Evolutionary conservation across 768 basidiomycete species (phyloP), one percentile per base, ranked within the genome.

Genomic region (Neoboletus magnificus): DNA sequence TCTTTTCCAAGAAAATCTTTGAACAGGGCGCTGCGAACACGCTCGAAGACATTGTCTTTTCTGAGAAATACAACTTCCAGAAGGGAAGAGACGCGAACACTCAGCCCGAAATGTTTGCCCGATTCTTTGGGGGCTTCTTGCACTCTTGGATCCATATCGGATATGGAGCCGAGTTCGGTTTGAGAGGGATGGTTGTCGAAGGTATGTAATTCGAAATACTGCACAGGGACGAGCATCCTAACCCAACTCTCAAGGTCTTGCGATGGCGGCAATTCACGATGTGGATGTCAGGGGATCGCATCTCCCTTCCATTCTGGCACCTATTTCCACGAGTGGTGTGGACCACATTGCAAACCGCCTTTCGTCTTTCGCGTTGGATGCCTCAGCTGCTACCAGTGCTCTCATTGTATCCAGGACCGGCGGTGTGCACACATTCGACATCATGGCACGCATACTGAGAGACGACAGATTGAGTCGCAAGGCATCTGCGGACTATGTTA

Each of bases 121-220:
- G 83, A 18, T 74, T 83, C 52, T 29, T 56, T 15, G 69, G 75
- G 0, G 82, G 78, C 0, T 59, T 88, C 22, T 5, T 87, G 2
- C 88, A 89, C 59, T 77, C 86, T 0, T 43, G 86, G 52, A 87
- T 89, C 43, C 83, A 87, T 61, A 60, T 72, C 10, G 86, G 84
- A 3, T 79, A 82, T 59, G 87, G 86, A 0, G 56, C 75, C 4
- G 88, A 89, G 66, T 87, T 89, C 55, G 77, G 78, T 9, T 47
- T 88, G 36, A 80, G 77, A 16, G 87, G 86, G 1, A 74, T 86
- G 65, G 62, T 84, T 1, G 79, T 78, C 5, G 86, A 89, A 76
- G 87, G 86, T 83, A 18, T 9, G 56, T 33, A 23, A 8, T 18
- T 3, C 33, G 5, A 9, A 30, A 22, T 15, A 7, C 5, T 25